These are phyloP conservation scores for Paramecium sexaurelia DNA, from an alignment of 73 alveolate genomes.

Conservation along the genomic window DNA sequence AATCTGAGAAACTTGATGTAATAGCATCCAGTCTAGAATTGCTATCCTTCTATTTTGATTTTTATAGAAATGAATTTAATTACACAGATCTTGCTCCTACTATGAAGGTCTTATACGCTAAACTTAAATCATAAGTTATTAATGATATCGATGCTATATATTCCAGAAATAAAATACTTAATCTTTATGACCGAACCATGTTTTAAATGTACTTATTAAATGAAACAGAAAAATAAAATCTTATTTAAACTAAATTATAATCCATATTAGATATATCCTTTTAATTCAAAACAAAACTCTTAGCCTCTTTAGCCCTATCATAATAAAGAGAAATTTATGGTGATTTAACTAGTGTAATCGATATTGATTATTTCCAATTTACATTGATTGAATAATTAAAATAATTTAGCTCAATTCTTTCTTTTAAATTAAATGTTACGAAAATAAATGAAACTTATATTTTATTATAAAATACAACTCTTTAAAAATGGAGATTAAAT, in stretches of 20 bases:
- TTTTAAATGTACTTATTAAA: not conserved
- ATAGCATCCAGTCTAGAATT: not conserved
- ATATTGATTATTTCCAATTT: not conserved
- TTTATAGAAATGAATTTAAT: not conserved
- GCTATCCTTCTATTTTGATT: not conserved
- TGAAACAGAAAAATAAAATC: not conserved
- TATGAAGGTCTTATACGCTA: not conserved
- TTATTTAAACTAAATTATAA: not conserved
- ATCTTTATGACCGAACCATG: not conserved
- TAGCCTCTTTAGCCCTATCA: not conserved
- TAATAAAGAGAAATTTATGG: not conserved
- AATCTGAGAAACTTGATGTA: not conserved
- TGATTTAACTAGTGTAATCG: not conserved
- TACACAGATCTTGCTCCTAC: not conserved
- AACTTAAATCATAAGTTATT: not conserved
- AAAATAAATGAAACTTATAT: not conserved
- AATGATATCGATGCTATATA: not conserved
- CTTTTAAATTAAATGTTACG: not conserved
- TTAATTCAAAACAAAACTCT: not conserved
- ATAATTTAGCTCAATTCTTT: not conserved
- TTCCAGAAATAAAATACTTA: not conserved
- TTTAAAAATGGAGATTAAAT: not conserved
- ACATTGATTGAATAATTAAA: not conserved
- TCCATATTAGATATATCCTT: not conserved
- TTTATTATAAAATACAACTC: not conserved